Conservation (phyloP, 169 alveolate genomes). For the Plasmodium cynomolgi region DNA sequence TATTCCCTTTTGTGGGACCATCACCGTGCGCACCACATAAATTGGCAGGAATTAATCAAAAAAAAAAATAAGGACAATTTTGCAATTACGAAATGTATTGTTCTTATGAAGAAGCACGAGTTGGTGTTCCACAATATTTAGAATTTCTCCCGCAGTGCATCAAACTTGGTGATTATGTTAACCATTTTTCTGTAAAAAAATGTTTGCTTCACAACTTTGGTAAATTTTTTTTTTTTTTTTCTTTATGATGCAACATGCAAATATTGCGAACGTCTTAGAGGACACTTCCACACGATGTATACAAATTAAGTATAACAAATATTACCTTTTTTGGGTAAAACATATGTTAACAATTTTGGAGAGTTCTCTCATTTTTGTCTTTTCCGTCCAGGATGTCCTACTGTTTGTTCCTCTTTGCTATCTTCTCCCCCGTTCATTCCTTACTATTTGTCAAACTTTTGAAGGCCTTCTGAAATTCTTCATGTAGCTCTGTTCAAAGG, state of each 20-base stretch:
- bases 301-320: not conserved
- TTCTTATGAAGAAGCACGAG: not conserved
- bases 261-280: not conserved
- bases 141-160: not conserved
- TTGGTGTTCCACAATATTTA: not conserved
- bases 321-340: not conserved
- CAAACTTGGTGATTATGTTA: not conserved
- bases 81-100: not conserved
- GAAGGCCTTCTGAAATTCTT: constrained; percentile 70
- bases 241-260: not conserved
- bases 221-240: not conserved
- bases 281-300: not conserved
- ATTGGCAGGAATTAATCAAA: not conserved
- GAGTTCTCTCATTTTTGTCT: not conserved
- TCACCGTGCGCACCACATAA: not conserved
- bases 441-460: constrained; percentile 28
- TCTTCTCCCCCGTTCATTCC: not conserved
- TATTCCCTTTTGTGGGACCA: not conserved
- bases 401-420: not conserved
- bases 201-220: not conserved
- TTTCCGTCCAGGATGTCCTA: not conserved
- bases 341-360: not conserved
- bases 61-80: not conserved
- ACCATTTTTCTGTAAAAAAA: not conserved
- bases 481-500: constrained; percentile 60